These are phyloP conservation scores for Phanerochaete carnosa DNA, from an alignment of 768 basidiomycete species.

Conservation along the genomic window DNA sequence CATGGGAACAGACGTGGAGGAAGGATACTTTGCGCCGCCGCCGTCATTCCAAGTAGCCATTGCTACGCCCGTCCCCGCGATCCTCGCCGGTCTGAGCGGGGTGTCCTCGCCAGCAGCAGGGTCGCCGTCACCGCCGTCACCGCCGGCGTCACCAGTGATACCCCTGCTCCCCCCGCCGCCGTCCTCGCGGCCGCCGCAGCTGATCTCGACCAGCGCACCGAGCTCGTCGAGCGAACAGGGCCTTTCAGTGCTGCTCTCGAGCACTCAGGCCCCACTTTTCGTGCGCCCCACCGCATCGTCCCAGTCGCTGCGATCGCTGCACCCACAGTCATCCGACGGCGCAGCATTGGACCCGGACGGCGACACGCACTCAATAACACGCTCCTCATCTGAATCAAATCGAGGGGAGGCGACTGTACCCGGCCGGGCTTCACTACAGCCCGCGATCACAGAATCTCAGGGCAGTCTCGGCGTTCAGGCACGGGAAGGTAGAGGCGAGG, in stretches of 20 bases:
- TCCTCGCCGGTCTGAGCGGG: slow-evolving; percentile 20
- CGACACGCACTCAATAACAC: slow-evolving; percentile 1
- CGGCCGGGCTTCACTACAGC: background rate
- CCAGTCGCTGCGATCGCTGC: slow-evolving; percentile 1
- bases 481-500: background rate
- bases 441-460: background rate
- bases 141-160: background rate
- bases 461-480: slow-evolving; percentile 1
- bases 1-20: background rate
- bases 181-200: slow-evolving; percentile 3
- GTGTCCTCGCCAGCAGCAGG: slow-evolving; percentile 3
- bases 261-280: background rate
- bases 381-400: background rate
- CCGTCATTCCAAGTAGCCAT: slow-evolving; percentile 25
- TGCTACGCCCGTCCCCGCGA: slow-evolving; percentile 23
- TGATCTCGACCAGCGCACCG: background rate
- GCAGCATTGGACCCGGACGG: background rate
- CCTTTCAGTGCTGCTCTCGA: background rate
- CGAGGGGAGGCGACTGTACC: background rate
- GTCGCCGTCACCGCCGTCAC: slow-evolving; percentile 1
- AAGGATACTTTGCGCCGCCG: slow-evolving; percentile 19
- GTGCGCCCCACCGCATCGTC: background rate
- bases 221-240: background rate
- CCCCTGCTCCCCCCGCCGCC: slow-evolving; percentile 8
- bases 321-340: background rate